A percentile compares a stretch with the other conserved stretches of the same genome.
These are phyloP conservation scores for Suhomyces panamericanus DNA, from an alignment of 1,139 yeast genomes.

Conservation along the genomic window DNA sequence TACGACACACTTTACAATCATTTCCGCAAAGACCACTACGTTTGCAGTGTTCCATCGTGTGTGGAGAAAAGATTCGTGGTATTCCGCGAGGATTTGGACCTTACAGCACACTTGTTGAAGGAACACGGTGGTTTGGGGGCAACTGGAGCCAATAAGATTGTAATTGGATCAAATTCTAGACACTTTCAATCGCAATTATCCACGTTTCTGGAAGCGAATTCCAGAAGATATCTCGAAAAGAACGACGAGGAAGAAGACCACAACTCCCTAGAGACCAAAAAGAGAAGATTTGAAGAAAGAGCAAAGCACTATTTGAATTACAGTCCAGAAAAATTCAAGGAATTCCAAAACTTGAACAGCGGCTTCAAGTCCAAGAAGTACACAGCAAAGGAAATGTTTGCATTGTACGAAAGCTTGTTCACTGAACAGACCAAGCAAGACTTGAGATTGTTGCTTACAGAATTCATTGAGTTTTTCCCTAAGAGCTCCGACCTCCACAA, in stretches of 20 bases:
- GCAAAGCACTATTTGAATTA: slow-evolving; percentile 76
- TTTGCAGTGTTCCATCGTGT: slow-evolving; percentile 81
- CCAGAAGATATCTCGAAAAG: slow-evolving; percentile 15
- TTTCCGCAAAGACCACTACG: slow-evolving; percentile 70
- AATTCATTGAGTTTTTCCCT: slow-evolving; percentile 56
- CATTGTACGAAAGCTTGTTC: slow-evolving; percentile 56
- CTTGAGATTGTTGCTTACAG: slow-evolving; percentile 52
- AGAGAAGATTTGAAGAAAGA: slow-evolving; percentile 74
- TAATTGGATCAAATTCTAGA: slow-evolving; percentile 43
- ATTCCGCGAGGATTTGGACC: slow-evolving; percentile 80
- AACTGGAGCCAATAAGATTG: slow-evolving; percentile 43
- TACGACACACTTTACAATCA: slow-evolving; percentile 75
- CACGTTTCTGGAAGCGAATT: slow-evolving; percentile 43
- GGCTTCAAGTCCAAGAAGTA: slow-evolving; percentile 49
- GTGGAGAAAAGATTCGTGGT: slow-evolving; percentile 90
- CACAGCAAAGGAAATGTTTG: slow-evolving; percentile 49
- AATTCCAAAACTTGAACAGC: slow-evolving; percentile 53
- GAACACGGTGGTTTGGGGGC: slow-evolving; percentile 66
- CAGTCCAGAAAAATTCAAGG: slow-evolving; percentile 44
- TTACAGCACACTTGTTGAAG: slow-evolving; percentile 83
- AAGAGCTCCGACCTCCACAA: slow-evolving; percentile 30
- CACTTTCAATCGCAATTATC: slow-evolving; percentile 70
- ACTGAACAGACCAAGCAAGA: slow-evolving; percentile 43
- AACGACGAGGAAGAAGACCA: slow-evolving; percentile 29
- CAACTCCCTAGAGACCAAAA: slow-evolving; percentile 53